Percentiles rank a stretch among this genome's conserved stretches.
phyloP scores from a whole-genome alignment of 768 basidiomycete species.

The Trametopsis cervina region DNA sequence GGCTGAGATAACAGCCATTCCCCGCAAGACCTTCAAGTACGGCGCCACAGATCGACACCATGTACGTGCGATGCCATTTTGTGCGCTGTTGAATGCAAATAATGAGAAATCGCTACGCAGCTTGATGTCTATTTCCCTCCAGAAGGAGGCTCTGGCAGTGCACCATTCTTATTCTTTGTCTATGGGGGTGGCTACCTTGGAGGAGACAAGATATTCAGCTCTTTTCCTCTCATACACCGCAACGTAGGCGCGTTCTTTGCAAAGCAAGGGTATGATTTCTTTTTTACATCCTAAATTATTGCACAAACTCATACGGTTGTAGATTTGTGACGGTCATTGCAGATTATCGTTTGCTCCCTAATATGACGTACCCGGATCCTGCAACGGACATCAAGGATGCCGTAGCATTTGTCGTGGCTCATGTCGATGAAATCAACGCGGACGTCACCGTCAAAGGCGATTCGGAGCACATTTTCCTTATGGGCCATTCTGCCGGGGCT shows the following conservation, averaged over 20 bases:
- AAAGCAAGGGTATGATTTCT: conserved; percentile 31
- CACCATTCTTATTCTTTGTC: conserved; percentile 53
- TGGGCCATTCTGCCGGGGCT: conserved; percentile 61
- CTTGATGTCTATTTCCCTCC: conserved; percentile 61
- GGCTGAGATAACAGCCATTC: conserved; percentile 38
- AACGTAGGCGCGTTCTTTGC: conserved; percentile 59
- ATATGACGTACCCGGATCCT: conserved; percentile 46
- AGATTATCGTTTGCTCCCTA: conserved; percentile 60
- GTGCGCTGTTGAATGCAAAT: background rate
- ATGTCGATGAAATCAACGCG: conserved; percentile 19
- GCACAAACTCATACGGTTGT: background rate
- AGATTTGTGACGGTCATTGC: conserved; percentile 55
- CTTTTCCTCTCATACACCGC: conserved; percentile 45
- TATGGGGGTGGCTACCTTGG: conserved; percentile 61
- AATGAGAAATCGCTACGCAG: conserved; percentile 24
- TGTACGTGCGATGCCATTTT: conserved; percentile 22
- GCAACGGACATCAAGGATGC: conserved; percentile 57
- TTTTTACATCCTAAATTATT: background rate
- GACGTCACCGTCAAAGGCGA: conserved; percentile 26
- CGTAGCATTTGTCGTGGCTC: conserved; percentile 41
- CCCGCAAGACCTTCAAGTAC: conserved; percentile 50
- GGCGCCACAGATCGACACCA: conserved; percentile 45
- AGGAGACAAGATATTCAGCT: conserved; percentile 41
- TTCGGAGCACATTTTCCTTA: conserved; percentile 35
- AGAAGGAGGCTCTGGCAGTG: conserved; percentile 20